Evolutionary conservation across 768 basidiomycete species (phyloP), one percentile per base, ranked within the genome.

Genomic region (Mycena latifolia): DNA sequence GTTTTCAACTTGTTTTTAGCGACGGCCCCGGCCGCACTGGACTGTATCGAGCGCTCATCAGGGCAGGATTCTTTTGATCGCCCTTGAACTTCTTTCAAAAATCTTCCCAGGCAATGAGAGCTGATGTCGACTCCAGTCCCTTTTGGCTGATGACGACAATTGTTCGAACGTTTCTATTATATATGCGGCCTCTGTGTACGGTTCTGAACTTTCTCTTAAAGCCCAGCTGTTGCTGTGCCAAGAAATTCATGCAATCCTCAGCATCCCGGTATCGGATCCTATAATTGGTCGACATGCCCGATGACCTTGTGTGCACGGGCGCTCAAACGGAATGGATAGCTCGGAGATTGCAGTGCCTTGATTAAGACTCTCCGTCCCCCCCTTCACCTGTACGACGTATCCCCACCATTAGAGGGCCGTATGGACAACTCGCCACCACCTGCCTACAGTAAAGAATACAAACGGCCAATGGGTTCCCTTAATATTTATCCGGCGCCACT

Each of bases 341-440:
- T 29, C 58, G 57, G 64, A 27, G 27, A 46, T 37, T 39, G 39
- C 53, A 17, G 39, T 56, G 54, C 37, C n/a, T 35, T 35, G 33
- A 35, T 35, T 7, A 35, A 35, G 33, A 14, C 8, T 35, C 33
- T 35, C 33, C 37, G 65, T 45, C 61, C 45, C 39, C 29, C 41
- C 61, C 25, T 53, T 39, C 25, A 55, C 22, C 47, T 37, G 22
- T 6, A 18, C 48, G 15, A 50, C 27, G 9, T 28, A 4, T 50
- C 48, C 28, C 6, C 17, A 22, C 27, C 20, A 14, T 45, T 22
- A n/a, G 45, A 29, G 7, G 24, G 18, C 31, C 11, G 27, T 52
- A 70, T 70, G 69, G 58, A 63, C 46, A 56, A 69, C 31, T 58
- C 64, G 12, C 69, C 69, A 53, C 69, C 69, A 2, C 69, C 69